A percentile compares a stretch with the other conserved stretches of the same genome.
These are phyloP conservation scores for Geosmithia putterillii DNA, from an alignment of 2,329 filamentous ascomycete species.

Conservation along the genomic window DNA sequence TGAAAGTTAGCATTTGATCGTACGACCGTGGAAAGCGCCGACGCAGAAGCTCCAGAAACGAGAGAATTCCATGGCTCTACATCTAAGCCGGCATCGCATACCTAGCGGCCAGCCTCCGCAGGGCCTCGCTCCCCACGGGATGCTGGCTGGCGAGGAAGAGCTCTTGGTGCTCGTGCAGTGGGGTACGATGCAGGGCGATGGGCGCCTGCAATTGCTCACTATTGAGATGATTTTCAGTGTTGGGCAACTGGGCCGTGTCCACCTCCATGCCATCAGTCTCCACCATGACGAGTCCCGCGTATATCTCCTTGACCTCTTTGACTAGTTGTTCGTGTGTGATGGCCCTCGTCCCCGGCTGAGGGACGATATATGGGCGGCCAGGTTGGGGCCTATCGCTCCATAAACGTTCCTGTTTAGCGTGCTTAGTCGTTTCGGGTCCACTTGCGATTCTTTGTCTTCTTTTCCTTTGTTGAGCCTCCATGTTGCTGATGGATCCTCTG, in stretches of 20 bases:
- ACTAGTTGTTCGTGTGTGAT: slow-evolving; percentile 71
- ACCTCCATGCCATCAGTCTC: slow-evolving; percentile 82
- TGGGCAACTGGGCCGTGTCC: slow-evolving; percentile 46
- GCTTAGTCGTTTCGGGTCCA: too few species aligned
- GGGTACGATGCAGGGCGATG: slow-evolving; percentile 67
- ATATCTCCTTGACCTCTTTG: slow-evolving; percentile 73
- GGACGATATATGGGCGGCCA: too few species aligned
- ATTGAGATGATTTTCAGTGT: slow-evolving; percentile 31
- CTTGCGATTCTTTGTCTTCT: too few species aligned
- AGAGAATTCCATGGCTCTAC: slow-evolving; percentile 89
- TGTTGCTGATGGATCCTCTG: too few species aligned
- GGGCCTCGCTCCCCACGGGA: slow-evolving; percentile 56
- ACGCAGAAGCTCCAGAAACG: slow-evolving; percentile 65
- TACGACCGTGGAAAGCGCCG: slow-evolving; percentile 63
- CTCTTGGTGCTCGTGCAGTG: slow-evolving; percentile 74
- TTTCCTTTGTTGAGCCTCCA: too few species aligned
- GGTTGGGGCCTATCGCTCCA: too few species aligned
- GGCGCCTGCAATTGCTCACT: slow-evolving; percentile 74
- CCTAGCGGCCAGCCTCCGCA: slow-evolving; percentile 60
- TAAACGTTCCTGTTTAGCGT: too few species aligned
- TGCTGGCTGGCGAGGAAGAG: slow-evolving; percentile 84
- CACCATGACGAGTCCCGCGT: slow-evolving; percentile 73
- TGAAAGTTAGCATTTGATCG: slow-evolving; percentile 85
- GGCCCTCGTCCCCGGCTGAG: slow-evolving; percentile 49
- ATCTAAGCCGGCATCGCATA: slow-evolving; percentile 88